Base-by-base conservation (phyloP, 2,329 filamentous ascomycete species). In the Amphichorda felina region DNA sequence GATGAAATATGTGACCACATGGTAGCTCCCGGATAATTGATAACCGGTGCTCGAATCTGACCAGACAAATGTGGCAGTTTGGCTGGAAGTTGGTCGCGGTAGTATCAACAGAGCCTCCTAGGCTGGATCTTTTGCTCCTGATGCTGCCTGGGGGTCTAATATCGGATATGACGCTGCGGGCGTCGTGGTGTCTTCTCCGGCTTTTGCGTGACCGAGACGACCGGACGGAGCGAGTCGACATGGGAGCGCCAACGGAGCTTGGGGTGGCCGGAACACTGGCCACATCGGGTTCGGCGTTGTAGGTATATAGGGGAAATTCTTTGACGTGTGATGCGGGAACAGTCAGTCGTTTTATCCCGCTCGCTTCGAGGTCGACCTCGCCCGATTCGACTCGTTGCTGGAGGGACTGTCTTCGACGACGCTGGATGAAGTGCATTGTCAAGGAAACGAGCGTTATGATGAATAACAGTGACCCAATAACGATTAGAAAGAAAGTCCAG, bases 1-100 rank as follows among this genome's bases (percentile, higher is more conserved):
- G 81, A 45, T 98, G 89, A 56, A 88, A 98, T 38, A 96, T 89
- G 53, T 98, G 91, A 1, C 82, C 78, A 47, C 91, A 98, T 0
- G 85, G 77, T 3, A 96, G 66, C 56, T 95, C 83, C 37, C 87
- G 81, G 37, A 96, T 87, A 15, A 77, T 72, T 0, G 83, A 81
- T 14, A 68, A 60, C 26, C 74, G 71, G 13, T 76, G 70, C 19
- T 81, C 69, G 49, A 85, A 96, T 40, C 84, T 75, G 37, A 86
- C 82, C 1, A 94, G 68, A 51, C 91, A 98, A 36, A 96, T 94
- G n/a, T 84, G 76, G 51, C 91, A 96, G 3, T 72, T 79, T 0
- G 84, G 78, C 52, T 96, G 91, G 15, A 78, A 75, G 45, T 83
- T 68, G 13, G 72, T 70, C 5, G 64, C 64, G 21, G 57, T 55